Evolutionary conservation across 306 rosid species (phyloP).

Genomic region (Albizia julibrissin): DNA sequence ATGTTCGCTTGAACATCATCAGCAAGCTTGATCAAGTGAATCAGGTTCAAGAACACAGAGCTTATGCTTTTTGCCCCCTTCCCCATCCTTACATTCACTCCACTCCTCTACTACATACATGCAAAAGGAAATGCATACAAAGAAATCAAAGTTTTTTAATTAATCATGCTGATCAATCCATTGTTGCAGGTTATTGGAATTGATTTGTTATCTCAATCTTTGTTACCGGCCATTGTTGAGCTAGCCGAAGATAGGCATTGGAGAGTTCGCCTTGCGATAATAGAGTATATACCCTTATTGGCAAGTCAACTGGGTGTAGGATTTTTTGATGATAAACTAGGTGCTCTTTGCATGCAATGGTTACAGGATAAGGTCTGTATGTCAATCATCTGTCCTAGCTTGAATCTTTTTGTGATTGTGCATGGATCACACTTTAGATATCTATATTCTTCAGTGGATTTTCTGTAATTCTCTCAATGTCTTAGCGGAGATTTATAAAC

Average conservation of each 20-base stretch:
- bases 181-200: conserved; percentile 89
- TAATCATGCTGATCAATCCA: conserved; percentile 25
- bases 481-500: not conserved
- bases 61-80: conserved; percentile 8
- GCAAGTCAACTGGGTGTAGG: conserved; percentile 98
- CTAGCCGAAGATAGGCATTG: conserved; percentile 99
- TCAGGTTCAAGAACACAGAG: conserved; percentile 54
- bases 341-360: conserved; percentile 99
- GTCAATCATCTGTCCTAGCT: conserved; percentile 9
- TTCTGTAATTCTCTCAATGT: not conserved
- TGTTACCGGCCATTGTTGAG: conserved; percentile 98
- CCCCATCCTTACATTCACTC: not conserved
- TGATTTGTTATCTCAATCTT: conserved; percentile 90
- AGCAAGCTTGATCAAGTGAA: conserved; percentile 99
- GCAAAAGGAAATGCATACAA: not conserved
- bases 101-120: conserved; percentile 15
- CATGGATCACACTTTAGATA: not conserved
- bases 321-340: conserved; percentile 95
- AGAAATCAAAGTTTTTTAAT: conserved; percentile 4
- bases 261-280: conserved; percentile 98
- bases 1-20: conserved; percentile 93
- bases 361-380: conserved; percentile 88
- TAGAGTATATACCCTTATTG: conserved; percentile 91
- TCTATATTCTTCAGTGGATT: not conserved
- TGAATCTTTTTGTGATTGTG: not conserved